Percentiles rank a stretch among this genome's conserved stretches.
phyloP scores from a whole-genome alignment of 2,329 filamentous ascomycete species.

The Alternaria tenuissima region DNA sequence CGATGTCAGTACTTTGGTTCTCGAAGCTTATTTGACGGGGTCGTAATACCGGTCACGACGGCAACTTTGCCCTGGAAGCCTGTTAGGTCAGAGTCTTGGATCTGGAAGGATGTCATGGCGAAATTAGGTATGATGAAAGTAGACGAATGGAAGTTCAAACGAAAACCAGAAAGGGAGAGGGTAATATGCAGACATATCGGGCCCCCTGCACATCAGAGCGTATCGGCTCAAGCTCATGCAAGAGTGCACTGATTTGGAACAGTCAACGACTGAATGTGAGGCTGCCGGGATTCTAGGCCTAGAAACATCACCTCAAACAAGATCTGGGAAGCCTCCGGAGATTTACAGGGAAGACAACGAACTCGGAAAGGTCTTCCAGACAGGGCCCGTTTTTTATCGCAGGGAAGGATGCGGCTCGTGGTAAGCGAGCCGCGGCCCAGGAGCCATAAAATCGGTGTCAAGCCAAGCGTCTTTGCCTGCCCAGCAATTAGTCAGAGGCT shows the following conservation, averaged over 20 bases:
- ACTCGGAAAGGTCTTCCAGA: not conserved
- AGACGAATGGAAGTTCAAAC: not conserved
- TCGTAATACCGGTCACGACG: slow-evolving; percentile 28
- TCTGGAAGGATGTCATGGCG: slow-evolving; percentile 32
- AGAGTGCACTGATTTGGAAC: slow-evolving; percentile 2
- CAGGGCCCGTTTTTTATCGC: slow-evolving; percentile 7
- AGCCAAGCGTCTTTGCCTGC: not conserved
- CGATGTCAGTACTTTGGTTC: not conserved
- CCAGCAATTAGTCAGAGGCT: not conserved
- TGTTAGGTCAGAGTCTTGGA: slow-evolving; percentile 29
- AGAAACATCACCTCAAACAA: slow-evolving; percentile 13
- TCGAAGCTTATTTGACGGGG: not conserved
- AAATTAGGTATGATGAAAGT: slow-evolving; percentile 2
- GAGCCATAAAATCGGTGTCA: not conserved
- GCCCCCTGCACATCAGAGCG: not conserved
- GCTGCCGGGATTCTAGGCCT: not conserved
- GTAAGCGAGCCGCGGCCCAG: not conserved
- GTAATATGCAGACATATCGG: slow-evolving; percentile 12
- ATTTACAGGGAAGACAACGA: slow-evolving; percentile 6
- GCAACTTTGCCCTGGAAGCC: slow-evolving; percentile 31
- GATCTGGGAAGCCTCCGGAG: slow-evolving; percentile 1
- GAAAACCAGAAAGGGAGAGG: slow-evolving; percentile 1
- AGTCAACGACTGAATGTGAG: slow-evolving; percentile 2
- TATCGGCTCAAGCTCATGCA: not conserved
- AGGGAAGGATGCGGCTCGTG: slow-evolving; percentile 6